Evolutionary conservation across 148 eudicot genomes (phyloP).

Genomic region (Gaultheria prostrata): DNA sequence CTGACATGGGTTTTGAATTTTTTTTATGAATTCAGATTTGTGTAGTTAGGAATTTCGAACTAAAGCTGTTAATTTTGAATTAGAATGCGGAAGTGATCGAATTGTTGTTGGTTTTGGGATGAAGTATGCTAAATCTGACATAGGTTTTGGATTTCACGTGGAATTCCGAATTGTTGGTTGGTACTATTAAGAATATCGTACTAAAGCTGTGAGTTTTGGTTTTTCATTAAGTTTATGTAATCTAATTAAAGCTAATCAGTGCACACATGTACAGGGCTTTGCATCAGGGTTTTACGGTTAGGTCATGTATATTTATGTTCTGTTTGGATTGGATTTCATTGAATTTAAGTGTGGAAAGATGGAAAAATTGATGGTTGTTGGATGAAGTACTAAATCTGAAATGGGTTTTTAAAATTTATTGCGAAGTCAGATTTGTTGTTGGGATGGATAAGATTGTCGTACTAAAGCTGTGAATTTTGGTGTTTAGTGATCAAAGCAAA

Average conservation of each 20-base stretch:
- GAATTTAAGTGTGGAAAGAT: neutral
- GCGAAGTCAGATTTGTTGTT: neutral
- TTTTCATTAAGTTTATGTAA: conserved; percentile 10
- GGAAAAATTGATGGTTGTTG: neutral
- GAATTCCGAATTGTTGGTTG: conserved; percentile 24
- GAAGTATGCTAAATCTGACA: neutral
- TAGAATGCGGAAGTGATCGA: neutral
- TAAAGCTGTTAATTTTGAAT: conserved; percentile 22
- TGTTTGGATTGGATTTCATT: neutral
- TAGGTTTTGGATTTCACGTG: neutral
- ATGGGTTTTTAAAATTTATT: neutral
- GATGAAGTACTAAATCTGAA: neutral
- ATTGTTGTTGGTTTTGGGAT: conserved; percentile 2
- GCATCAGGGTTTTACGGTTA: neutral
- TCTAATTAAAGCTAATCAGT: conserved; percentile 14
- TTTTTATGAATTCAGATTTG: neutral
- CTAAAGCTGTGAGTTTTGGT: conserved; percentile 15
- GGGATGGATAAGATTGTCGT: neutral
- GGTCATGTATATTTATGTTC: neutral
- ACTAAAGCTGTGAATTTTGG: conserved; percentile 4
- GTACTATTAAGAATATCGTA: conserved; percentile 21
- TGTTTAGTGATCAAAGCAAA: conserved; percentile 8
- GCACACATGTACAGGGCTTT: conserved; percentile 22
- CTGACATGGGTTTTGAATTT: conserved; percentile 17
- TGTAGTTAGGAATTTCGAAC: neutral